These are phyloP conservation scores for Silene coronaria DNA, from an alignment of 179 eudicot genomes.

Conservation along the genomic window DNA sequence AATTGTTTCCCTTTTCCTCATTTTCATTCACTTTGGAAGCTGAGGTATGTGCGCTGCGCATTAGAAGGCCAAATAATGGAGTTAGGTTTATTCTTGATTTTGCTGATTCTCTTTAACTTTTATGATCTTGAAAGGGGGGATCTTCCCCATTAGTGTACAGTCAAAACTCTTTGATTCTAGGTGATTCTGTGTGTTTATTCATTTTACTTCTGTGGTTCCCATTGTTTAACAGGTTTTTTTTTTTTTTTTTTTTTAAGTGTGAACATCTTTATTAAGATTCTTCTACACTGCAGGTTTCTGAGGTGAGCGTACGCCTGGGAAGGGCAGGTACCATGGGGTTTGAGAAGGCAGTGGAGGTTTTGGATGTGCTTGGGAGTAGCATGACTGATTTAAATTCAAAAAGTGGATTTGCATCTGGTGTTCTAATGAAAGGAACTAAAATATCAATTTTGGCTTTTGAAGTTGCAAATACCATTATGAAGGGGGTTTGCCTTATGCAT, in stretches of 20 bases:
- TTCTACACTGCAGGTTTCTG: slow-evolving; percentile 59
- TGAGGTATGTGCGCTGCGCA: neutral
- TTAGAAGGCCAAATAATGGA: neutral
- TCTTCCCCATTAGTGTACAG: neutral
- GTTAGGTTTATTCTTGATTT: neutral
- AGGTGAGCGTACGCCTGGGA: slow-evolving; percentile 71
- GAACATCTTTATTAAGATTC: neutral
- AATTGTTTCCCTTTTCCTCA: neutral
- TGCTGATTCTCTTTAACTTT: neutral
- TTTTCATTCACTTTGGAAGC: neutral
- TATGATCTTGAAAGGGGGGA: neutral
- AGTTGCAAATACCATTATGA: slow-evolving; percentile 84
- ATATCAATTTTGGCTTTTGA: slow-evolving; percentile 87
- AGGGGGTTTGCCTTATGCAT: slow-evolving; percentile 79
- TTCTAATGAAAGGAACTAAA: slow-evolving; percentile 47
- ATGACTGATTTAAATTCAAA: slow-evolving; percentile 67
- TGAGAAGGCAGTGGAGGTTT: slow-evolving; percentile 89
- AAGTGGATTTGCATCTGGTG: slow-evolving; percentile 73
- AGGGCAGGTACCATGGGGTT: slow-evolving; percentile 54
- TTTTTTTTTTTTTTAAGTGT: no score
- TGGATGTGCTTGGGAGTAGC: slow-evolving; percentile 97
- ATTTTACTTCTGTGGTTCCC: neutral
- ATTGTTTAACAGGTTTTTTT: neutral
- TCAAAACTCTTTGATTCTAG: neutral
- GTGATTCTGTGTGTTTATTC: slow-evolving; percentile 3